Evolutionary conservation across 345 rosid species (phyloP).

Genomic region (Rhodamnia rubescens): DNA sequence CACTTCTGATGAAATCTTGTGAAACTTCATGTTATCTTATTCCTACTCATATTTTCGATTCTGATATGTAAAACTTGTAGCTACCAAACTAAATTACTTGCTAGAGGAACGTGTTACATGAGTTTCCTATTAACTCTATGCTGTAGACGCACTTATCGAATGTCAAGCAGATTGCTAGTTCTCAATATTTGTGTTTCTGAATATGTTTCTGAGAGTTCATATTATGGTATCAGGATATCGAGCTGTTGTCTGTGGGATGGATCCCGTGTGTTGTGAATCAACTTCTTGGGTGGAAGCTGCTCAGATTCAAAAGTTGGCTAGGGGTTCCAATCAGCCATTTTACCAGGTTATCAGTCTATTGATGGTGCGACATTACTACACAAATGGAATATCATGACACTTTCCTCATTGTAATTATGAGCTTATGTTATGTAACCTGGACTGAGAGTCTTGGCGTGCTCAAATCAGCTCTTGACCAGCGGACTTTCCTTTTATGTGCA

Average conservation of each 20-base stretch:
- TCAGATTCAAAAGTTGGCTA: conserved; percentile 58
- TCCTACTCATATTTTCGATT: not conserved
- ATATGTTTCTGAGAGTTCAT: not conserved
- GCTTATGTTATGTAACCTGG: not conserved
- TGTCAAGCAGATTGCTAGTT: not conserved
- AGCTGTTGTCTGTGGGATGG: conserved; percentile 91
- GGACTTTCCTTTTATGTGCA: not conserved
- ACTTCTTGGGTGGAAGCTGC: conserved; percentile 87
- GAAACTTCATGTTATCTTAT: not conserved
- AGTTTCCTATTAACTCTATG: not conserved
- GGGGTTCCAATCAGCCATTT: conserved; percentile 79
- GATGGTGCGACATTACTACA: not conserved
- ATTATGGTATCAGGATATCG: conserved; percentile 43
- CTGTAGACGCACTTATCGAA: not conserved
- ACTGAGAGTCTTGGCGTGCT: not conserved
- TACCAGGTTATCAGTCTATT: conserved; percentile 54
- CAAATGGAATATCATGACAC: not conserved
- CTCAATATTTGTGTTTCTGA: not conserved
- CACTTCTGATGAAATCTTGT: not conserved
- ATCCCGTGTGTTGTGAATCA: conserved; percentile 86
- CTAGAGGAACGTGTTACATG: not conserved
- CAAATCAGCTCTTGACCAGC: not conserved
- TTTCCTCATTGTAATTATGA: not conserved
- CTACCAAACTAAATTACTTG: not conserved
- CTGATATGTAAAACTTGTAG: not conserved